A percentile compares a stretch with the other conserved stretches of the same genome.
phyloP scores from a whole-genome alignment of 768 basidiomycete genomes.

The Wakefieldia striispora region DNA sequence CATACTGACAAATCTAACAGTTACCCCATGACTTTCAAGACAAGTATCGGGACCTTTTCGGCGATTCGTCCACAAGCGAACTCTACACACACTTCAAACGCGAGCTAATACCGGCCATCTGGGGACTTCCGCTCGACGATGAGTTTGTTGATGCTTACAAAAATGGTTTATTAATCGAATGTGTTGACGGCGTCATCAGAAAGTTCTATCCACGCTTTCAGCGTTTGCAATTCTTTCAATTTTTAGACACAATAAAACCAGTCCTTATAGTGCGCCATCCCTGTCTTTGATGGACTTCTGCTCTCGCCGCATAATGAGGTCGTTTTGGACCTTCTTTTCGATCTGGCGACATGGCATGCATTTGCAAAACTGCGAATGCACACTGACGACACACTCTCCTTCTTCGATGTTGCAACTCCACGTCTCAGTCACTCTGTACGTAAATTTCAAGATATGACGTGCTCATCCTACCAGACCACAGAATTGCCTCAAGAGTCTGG shows the following conservation, averaged over 20 bases:
- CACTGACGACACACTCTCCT: not conserved
- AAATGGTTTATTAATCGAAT: no score
- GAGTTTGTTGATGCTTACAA: no score
- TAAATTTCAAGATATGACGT: not conserved
- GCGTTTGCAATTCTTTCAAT: no score
- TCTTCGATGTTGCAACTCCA: not conserved
- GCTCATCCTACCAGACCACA: no score
- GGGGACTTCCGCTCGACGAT: no score
- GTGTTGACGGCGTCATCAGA: no score
- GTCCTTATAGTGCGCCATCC: not conserved
- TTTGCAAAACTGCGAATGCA: not conserved
- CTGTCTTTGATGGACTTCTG: not conserved
- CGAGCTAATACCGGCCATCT: no score
- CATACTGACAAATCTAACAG: not conserved
- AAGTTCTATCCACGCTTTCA: no score
- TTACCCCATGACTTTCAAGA: constrained; percentile 9
- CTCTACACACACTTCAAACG: no score
- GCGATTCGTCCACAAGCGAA: not conserved
- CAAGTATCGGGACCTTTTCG: not conserved
- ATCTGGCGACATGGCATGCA: not conserved
- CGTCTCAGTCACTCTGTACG: not conserved
- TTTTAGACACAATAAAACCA: no score
- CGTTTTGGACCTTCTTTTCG: not conserved
- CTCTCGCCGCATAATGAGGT: not conserved
- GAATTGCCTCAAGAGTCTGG: no score